Evolutionary conservation across 768 basidiomycete species (phyloP), one percentile per base, ranked within the genome.

Genomic region (Pulveroboletus frians): DNA sequence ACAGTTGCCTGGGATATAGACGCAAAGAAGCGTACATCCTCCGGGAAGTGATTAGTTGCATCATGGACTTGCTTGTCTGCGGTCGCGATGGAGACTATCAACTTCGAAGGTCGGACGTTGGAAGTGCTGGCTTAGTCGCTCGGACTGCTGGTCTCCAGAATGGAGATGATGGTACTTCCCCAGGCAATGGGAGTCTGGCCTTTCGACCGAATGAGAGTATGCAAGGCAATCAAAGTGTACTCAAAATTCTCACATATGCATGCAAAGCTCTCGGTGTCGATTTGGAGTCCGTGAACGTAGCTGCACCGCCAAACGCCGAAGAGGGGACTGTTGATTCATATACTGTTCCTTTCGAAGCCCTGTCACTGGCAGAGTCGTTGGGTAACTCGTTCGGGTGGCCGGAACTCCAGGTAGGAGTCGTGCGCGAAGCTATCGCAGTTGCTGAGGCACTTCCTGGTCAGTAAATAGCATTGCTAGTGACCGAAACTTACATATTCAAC

Each of bases 371-470:
- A 30, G 54, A 58, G 23, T 51, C 48, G 17, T 64, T 70, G 27
- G 71, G 68, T 21, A 80, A 83, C 53, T 68, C 77, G 5, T 89
- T 83, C 63, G 96, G 96, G 4, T 98, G 95, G 95, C 86, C 93
- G 3, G 91, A 93, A 64, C 72, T 99, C 35, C 95, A 96, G 71
- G 80, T 97, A 15, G 92, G 92, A 20, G 82, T 94, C n/a, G 76
- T 97, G 18, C 80, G 92, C 32, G 96, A 98, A 64, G 91, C 92
- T 1, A 84, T 97, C 18, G 84, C 88, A 0, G 83, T 98, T 3
- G 89, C 92, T 2, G 92, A 97, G 66, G 83, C 91, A 13, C 71
- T 99, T 20, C 92, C 95, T 49, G 92, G 93, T 91, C 52, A 46
- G 77, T 69, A 9, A 43, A 49, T 43, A 42, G 35, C 23, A 27